Evolutionary conservation across 148 eudicot species (phyloP), one percentile per base, ranked within the genome.

Genomic region (Arctostaphylos glauca): DNA sequence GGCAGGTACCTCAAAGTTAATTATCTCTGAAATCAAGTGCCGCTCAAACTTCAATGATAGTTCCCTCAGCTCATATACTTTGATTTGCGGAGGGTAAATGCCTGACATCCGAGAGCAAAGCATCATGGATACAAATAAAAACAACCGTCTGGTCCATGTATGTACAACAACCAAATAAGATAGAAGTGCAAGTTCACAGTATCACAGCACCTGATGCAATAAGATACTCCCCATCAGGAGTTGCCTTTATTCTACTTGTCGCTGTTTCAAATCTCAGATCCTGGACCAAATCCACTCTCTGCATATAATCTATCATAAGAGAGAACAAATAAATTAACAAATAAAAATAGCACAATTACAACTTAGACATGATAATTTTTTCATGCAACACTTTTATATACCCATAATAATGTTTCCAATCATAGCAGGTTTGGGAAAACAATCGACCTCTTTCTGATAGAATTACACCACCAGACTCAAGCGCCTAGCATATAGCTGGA

Each of bases 201-300:
- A 48, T 7, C 52, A 44, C 64, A 25, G 66, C 79, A 96, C 99
- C 99, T 89, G 99, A 94, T 55, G 98, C 99, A 72, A 96, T 88
- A 83, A 96, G 90, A 90, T 87, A 96, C 78, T 96, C 93, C 38
- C 99, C 99, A 84, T 96, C 95, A 60, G 99, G 97, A n/a, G 98
- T 92, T 78, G 92, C 92, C 88, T 93, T 94, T 82, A 96, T 93
- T 90, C 86, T 91, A 56, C 93, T 91, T 71, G 97, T 92, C 46
- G 99, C 97, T 19, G 97, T 93, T 84, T 93, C 99, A 79, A 96
- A 94, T 68, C 91, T 92, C 89, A 96, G 89, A 74, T 94, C 98
- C 85, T 96, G 98, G 71, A 96, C 74, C 70, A 94, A 83, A 48
- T 94, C 98, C 83, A 96, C 95, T 84, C 98, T 87, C 81, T 90